Conservation (phyloP, 257 asterid genomes). For the Voacanga thouarsii region DNA sequence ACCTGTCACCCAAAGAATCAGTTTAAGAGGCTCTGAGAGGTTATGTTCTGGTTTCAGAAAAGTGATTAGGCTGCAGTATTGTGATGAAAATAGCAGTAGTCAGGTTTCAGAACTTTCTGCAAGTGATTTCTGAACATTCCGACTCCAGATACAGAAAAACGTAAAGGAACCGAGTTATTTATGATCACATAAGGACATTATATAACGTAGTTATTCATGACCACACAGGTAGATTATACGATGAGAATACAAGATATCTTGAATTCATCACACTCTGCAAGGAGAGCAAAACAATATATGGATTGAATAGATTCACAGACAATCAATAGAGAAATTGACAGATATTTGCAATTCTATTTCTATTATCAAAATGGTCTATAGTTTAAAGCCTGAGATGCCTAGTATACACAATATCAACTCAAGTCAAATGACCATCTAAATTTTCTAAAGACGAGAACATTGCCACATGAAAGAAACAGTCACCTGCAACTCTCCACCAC, state of each 20-base stretch:
- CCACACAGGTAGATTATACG: background rate
- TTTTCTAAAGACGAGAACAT: conserved; percentile 19
- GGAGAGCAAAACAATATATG: background rate
- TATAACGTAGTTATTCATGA: background rate
- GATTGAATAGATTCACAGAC: background rate
- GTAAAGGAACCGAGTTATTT: background rate
- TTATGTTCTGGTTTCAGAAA: background rate
- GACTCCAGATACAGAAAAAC: background rate
- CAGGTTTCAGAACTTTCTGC: background rate
- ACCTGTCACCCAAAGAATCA: background rate
- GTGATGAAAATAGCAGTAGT: background rate
- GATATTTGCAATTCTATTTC: conserved; percentile 20
- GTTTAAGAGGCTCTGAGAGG: background rate
- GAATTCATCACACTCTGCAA: background rate
- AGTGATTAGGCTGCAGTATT: conserved; percentile 2
- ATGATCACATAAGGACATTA: background rate
- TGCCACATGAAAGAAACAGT: conserved; percentile 13
- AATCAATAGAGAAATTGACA: conserved; percentile 2
- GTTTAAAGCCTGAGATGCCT: conserved; percentile 19
- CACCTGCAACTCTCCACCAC: conserved; percentile 7
- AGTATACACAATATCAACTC: conserved; percentile 18
- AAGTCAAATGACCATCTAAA: conserved; percentile 10
- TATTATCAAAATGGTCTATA: conserved; percentile 13
- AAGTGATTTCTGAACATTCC: background rate
- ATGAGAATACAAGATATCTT: background rate